Evolutionary conservation across 805 yeast genomes (phyloP).

Genomic region (Blastobotrys terrestris): DNA sequence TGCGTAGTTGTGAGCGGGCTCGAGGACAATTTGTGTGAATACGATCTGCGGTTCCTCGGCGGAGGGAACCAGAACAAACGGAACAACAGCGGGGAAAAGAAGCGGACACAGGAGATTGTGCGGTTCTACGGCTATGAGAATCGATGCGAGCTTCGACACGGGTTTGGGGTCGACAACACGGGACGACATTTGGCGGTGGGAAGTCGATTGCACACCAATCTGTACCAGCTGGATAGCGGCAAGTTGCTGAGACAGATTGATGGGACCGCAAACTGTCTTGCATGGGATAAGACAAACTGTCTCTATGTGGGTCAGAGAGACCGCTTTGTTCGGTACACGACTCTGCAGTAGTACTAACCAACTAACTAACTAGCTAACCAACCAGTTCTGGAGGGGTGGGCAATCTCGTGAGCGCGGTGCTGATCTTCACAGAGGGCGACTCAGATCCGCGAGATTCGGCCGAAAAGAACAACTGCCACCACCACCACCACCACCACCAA

Average conservation of each 20-base stretch:
- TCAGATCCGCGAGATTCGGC: background rate
- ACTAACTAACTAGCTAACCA: no score
- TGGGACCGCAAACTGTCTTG: background rate
- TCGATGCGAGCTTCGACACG: conserved; percentile 7
- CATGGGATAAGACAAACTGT: background rate
- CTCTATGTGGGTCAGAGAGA: background rate
- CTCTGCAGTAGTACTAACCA: background rate
- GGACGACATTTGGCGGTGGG: conserved; percentile 12
- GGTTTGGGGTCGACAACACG: conserved; percentile 11
- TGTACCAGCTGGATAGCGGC: background rate
- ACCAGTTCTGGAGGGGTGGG: no score
- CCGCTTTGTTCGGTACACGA: background rate
- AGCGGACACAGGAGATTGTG: background rate
- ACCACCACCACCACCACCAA: no score
- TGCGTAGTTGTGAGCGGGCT: conserved; percentile 21
- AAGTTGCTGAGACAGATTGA: background rate
- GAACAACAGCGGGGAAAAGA: conserved; percentile 1
- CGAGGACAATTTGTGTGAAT: conserved; percentile 16
- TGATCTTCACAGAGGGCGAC: background rate
- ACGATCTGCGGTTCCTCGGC: conserved; percentile 9
- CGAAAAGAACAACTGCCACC: no score
- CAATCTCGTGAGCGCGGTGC: background rate
- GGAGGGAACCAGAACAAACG: background rate
- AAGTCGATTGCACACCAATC: background rate
- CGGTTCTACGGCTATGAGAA: conserved; percentile 10